Conservation (phyloP, 139 green algal genomes). For the Closterium sp. region DNA sequence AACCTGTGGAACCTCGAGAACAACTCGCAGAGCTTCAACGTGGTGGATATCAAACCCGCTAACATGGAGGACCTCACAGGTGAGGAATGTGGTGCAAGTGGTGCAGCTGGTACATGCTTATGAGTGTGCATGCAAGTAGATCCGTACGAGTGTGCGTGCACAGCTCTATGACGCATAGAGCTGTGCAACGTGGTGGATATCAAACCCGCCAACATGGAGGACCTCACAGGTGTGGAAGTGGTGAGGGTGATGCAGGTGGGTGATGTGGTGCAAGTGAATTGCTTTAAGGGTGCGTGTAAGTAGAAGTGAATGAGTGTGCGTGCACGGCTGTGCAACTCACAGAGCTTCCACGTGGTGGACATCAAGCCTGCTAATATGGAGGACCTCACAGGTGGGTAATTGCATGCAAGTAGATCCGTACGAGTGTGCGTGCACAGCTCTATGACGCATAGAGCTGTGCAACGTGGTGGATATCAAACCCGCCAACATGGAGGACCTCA, state of each 20-base stretch:
- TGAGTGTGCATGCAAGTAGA: constrained; percentile 69
- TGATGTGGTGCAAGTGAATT: no score
- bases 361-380: constrained; percentile 99
- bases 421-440: no score
- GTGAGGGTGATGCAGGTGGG: no score
- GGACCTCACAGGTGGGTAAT: constrained; percentile 85
- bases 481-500: no score
- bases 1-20: constrained; percentile 91
- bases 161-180: constrained; percentile 73
- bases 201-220: constrained; percentile 98
- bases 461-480: constrained; percentile 98
- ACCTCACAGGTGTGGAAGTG: constrained; percentile 77
- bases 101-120: no score
- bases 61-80: constrained; percentile 99
- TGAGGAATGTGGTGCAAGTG: no score
- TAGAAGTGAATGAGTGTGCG: no score
- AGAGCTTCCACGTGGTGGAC: constrained; percentile 97
- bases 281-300: no score
- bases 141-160: no score
- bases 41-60: constrained; percentile 98
- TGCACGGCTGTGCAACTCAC: constrained; percentile 55
- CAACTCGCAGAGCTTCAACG: constrained; percentile 89
- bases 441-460: constrained; percentile 85
- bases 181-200: constrained; percentile 99
- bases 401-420: no score